Base-by-base conservation (phyloP, 1,284 basidiomycete genomes). In the Puccinia hordei region DNA sequence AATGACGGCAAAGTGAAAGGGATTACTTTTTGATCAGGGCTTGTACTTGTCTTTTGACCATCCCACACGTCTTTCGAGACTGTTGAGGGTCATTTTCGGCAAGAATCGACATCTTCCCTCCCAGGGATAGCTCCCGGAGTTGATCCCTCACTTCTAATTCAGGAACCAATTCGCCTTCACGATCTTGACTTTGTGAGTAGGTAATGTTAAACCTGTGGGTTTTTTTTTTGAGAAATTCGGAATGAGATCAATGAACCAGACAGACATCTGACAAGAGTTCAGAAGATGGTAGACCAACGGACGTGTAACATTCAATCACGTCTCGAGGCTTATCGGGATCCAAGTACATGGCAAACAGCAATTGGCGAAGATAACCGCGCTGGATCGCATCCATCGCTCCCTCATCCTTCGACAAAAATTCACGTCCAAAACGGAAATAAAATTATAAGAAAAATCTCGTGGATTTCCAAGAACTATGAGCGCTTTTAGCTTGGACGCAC, bases 361-460 rank as follows among this genome's bases (percentile, higher is more conserved):
- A 72, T 79, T 79, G 66, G 17, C 68, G 49, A 44, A 79, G 55
- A 79, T 53, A 79, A 44, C 77, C 77, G 24, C 68, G 65, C 57
- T 79, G 77, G 61, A 79, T 72, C 19, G 77, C 77, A 49, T 79
- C 77, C 77, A 79, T 79, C 13, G 71, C 77, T 35, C 77, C 77
- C 46, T 79, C 77, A 30, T 79, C 77, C 77, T 79, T 61, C 33
- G 2, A 4, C 12, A 27, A 66, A 10, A 10, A 33, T 53, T n/a
- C n/a, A 55, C 35, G 13, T 8, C 10, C 61, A 65, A 65, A 53
- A 44, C 4, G 9, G n/a, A n/a, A n/a, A n/a, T n/a, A n/a, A n/a
- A n/a, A n/a, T n/a, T 15, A 44, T 13, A n/a, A 41, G 6, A 55
- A 55, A 55, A 66, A 66, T 13, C 46, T 24, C 63, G 8, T 8